Conservation (phyloP, 2,329 filamentous ascomycete genomes). For the Pestalotiopsis sp. region DNA sequence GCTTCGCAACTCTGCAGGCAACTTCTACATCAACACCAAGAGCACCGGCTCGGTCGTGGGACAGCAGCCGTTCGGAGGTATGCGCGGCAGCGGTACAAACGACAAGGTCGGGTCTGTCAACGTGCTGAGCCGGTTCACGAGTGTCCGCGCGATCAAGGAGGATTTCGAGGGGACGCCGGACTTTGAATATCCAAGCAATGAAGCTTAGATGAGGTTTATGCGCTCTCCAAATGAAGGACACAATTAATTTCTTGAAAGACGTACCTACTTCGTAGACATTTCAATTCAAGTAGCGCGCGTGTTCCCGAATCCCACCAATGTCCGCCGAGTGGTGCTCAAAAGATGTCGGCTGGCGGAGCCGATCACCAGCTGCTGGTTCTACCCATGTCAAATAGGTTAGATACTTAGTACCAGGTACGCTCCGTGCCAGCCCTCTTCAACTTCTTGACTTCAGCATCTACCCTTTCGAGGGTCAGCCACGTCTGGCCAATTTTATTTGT, state of each 20-base stretch:
- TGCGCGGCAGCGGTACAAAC: slow-evolving; percentile 4
- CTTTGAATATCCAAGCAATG: background rate
- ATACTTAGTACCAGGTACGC: background rate
- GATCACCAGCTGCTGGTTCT: background rate
- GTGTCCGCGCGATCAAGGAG: slow-evolving; percentile 4
- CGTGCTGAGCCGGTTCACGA: background rate
- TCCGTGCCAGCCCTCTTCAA: background rate
- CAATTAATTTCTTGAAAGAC: background rate
- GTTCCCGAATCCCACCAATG: too few relatives aligned
- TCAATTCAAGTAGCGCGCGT: background rate
- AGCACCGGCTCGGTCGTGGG: slow-evolving; percentile 21
- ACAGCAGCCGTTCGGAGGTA: background rate
- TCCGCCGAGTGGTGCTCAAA: background rate
- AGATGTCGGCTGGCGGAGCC: background rate
- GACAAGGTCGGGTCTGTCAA: slow-evolving; percentile 5
- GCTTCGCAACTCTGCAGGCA: slow-evolving; percentile 55
- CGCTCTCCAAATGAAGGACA: background rate
- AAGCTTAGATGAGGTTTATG: background rate
- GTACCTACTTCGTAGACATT: background rate
- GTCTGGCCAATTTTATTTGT: background rate
- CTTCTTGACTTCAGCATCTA: background rate
- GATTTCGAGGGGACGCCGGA: background rate
- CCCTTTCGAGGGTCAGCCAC: background rate
- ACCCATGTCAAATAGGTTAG: too few relatives aligned
- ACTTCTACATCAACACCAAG: slow-evolving; percentile 61